phyloP scores from a whole-genome alignment of 1,139 yeast genomes.

The Sugiyamaella novakii region DNA sequence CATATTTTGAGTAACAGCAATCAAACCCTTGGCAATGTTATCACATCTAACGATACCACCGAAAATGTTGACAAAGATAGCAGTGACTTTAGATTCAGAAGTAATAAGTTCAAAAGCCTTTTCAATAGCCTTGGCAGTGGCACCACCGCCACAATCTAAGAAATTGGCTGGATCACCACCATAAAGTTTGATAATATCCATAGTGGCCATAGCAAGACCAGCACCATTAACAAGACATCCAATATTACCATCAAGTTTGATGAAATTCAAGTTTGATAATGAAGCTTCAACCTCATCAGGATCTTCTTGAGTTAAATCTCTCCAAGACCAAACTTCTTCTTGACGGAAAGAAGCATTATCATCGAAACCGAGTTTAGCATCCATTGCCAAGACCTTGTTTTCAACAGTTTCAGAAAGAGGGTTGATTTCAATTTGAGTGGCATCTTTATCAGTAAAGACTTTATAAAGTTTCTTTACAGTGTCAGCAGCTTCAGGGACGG shows the following conservation, averaged over 20 bases:
- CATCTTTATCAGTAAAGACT: conserved; percentile 87
- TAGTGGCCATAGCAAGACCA: conserved; percentile 99
- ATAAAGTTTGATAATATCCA: conserved; percentile 97
- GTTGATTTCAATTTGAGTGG: conserved; percentile 98
- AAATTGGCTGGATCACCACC: conserved; percentile 99
- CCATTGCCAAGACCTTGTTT: conserved; percentile 94
- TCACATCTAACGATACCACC: conserved; percentile 99
- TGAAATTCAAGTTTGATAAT: conserved; percentile 87
- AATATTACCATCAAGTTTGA: conserved; percentile 96
- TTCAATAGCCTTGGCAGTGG: conserved; percentile 97
- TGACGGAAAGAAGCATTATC: conserved; percentile 97
- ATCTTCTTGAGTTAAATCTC: conserved; percentile 97
- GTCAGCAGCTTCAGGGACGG: conserved; percentile 84
- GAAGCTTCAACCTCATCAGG: conserved; percentile 95
- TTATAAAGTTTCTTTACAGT: conserved; percentile 84
- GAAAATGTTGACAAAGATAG: conserved; percentile 96
- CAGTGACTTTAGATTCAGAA: conserved; percentile 86
- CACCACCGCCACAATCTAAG: conserved; percentile 99
- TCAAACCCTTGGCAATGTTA: conserved; percentile 95
- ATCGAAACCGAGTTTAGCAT: conserved; percentile 97
- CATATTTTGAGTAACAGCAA: conserved; percentile 88
- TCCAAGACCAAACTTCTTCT: conserved; percentile 91
- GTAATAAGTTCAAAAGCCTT: conserved; percentile 93
- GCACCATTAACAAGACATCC: conserved; percentile 99
- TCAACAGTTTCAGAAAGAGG: conserved; percentile 94